Evolutionary conservation across 148 eudicot species (phyloP), one percentile per base, ranked within the genome.

Genomic region (Fallopia convolvulus): DNA sequence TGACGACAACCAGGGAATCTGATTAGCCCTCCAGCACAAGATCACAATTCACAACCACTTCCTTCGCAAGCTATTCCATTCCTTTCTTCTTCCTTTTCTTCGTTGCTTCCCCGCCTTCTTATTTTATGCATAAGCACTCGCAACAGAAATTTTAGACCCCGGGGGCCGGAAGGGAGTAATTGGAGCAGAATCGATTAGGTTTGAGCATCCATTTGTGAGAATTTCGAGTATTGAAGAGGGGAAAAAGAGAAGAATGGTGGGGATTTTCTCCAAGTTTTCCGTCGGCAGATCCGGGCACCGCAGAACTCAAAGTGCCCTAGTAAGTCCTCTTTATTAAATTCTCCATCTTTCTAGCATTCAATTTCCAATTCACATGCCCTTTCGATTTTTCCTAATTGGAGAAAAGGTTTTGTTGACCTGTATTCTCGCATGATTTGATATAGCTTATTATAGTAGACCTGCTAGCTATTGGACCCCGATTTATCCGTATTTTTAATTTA

Each of bases 261-360:
- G 89, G 53, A 76, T 86, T 75, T 84, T 86, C 75, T 84, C 89
- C 3, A 84, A 77, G 78, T 82, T 86, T 30, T 81, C 86, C 10
- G 76, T 20, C 36, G 76, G 80, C 73, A 84, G 77, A 82, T 40
- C 42, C 73, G 82, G 83, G 52, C 83, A 80, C 75, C 55, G 83
- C 48, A 80, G 87, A 80, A 84, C 85, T 76, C 89, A 84, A 74
- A 86, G 89, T 80, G 86, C 83, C 9, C 36, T 83, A 80, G 89
- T 86, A 78, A 84, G 87, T 15, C 50, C 20, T 30, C 42, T 18
- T n/a, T 46, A 41, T 75, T 18, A 72, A 15, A 11, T 0, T 13
- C 36, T 47, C 0, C 21, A 44, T 78, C 10, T n/a, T 30, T 55
- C n/a, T 8, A 36, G n/a, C 30, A 65, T 26, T 65, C 15, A 33